Base-by-base conservation (phyloP, 352 stramenopile species). In the Pythium chondricola region DNA sequence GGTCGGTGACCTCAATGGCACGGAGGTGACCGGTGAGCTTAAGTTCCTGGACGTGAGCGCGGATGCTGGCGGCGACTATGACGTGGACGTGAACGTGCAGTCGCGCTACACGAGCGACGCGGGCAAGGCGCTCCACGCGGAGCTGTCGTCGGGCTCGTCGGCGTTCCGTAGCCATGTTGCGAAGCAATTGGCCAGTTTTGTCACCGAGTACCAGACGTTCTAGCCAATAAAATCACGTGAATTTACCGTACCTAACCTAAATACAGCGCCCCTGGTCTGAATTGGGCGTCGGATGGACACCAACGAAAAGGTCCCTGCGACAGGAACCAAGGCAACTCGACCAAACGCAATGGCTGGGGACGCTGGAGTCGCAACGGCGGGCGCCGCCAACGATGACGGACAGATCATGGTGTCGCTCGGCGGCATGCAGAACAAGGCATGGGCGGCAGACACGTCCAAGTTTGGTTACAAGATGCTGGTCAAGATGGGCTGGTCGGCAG, bases 401-500 rank as follows among this genome's bases (percentile, higher is more conserved):
- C 36, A 71, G 42, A 74, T 71, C 60, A 87, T 93, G 79, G 75
- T 93, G 50, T 64, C 72, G n/a, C 37, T 93, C 37, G 82, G 82
- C 21, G 82, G 82, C 35, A 85, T 88, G 67, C 82, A 93, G 63
- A 93, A 93, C 65, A 93, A 88, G 78, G 82, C 79, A 44, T 93
- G 82, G 82, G 79, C 82, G 8, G 62, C 74, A 17, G 89, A 97
- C 61, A 88, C 75, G 52, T 89, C 67, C 71, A 97, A 97, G 67
- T 97, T 97, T 46, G 95, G 95, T 16, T 93, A 88, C 57, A 95
- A 96, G 61, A 95, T 98, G 83, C 80, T 98, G 26, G 62, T 89
- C 18, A 98, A 98, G 65, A 98, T 98, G 93, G 95, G 95, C 58
- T 98, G 93, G 92, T 89, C 83, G 20, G 88, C 96, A 25, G 91